These are phyloP conservation scores for Rhizophagus clarus DNA, from an alignment of 192 early-diverging fungal genomes.

Conservation along the genomic window DNA sequence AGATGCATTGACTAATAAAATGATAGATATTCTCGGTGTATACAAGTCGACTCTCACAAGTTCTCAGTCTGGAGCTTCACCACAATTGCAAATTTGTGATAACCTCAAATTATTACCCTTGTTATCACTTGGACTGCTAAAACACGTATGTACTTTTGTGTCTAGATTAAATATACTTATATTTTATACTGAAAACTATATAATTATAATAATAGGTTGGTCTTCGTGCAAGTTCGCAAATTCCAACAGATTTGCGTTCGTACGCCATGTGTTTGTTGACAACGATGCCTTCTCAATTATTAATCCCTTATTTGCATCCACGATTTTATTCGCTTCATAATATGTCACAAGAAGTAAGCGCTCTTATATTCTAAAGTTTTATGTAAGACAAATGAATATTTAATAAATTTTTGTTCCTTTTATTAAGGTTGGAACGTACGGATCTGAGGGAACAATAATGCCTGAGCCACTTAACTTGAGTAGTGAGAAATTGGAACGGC, in stretches of 20 bases:
- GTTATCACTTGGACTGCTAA: slow-evolving; percentile 78
- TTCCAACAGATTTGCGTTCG: slow-evolving; percentile 80
- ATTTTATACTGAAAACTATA: background rate
- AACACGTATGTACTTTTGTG: slow-evolving; percentile 65
- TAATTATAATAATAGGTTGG: slow-evolving; percentile 42
- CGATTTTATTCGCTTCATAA: slow-evolving; percentile 85
- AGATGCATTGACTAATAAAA: slow-evolving; percentile 86
- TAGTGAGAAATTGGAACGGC: slow-evolving; percentile 81
- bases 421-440: slow-evolving; percentile 51
- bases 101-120: slow-evolving; percentile 87
- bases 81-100: slow-evolving; percentile 80
- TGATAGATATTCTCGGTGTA: slow-evolving; percentile 84
- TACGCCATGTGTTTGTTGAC: slow-evolving; percentile 78
- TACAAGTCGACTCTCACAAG: slow-evolving; percentile 84
- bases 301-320: slow-evolving; percentile 72
- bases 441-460: slow-evolving; percentile 66
- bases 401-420: background rate
- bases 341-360: slow-evolving; percentile 64
- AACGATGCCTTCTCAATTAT: slow-evolving; percentile 79
- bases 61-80: slow-evolving; percentile 68
- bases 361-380: background rate
- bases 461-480: slow-evolving; percentile 80
- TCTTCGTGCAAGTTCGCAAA: slow-evolving; percentile 63
- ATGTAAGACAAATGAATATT: background rate
- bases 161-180: background rate